phyloP scores from a whole-genome alignment of 2,329 filamentous ascomycete genomes.

The Aspergillus puulaauensis region DNA sequence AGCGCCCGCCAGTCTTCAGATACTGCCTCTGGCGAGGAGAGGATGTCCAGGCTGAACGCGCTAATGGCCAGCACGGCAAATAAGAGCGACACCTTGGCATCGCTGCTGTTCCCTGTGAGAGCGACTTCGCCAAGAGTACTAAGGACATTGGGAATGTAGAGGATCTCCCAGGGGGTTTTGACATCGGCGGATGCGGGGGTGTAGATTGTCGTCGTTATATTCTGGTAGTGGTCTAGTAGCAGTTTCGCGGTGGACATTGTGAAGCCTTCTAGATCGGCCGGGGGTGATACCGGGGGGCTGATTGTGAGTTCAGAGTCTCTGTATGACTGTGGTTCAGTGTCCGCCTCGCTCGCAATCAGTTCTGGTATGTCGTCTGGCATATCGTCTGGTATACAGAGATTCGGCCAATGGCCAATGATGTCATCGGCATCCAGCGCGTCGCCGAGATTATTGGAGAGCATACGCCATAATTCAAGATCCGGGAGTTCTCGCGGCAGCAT shows the following conservation, averaged over 20 bases:
- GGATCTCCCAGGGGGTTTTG: constrained; percentile 7
- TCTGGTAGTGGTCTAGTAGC: constrained; percentile 10
- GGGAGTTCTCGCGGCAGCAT: neutral
- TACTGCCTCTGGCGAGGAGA: neutral
- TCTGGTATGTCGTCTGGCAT: neutral
- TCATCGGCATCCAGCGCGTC: neutral
- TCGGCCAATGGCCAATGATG: neutral
- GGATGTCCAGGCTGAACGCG: constrained; percentile 3
- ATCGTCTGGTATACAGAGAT: neutral
- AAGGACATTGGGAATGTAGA: constrained; percentile 6
- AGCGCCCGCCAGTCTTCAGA: neutral
- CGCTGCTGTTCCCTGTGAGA: constrained; percentile 4
- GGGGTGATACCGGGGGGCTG: neutral
- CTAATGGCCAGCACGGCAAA: constrained; percentile 6
- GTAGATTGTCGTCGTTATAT: neutral
- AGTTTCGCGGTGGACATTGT: constrained; percentile 3
- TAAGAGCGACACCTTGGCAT: constrained; percentile 5
- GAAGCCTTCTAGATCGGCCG: neutral
- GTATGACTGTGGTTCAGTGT: too few species aligned
- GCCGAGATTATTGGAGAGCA: neutral
- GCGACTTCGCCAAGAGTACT: constrained; percentile 5
- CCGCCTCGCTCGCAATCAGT: too few species aligned
- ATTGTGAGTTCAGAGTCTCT: neutral
- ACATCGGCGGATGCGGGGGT: constrained; percentile 6
- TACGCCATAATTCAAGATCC: neutral